These are phyloP conservation scores for Martiniozyma asiatica DNA, from an alignment of 1,139 yeast species.

Conservation along the genomic window DNA sequence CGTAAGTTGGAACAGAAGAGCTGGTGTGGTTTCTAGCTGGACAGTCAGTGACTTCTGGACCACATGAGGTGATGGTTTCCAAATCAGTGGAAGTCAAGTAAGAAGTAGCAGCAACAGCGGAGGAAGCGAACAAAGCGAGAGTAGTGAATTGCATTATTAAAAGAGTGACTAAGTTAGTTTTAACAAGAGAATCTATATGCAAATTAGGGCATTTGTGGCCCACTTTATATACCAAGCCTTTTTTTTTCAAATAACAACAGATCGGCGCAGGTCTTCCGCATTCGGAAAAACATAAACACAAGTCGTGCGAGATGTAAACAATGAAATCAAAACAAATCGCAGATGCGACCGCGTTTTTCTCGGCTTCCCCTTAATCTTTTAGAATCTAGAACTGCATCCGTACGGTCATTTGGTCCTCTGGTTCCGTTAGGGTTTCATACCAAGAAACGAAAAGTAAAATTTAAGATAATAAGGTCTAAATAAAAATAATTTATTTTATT, in stretches of 20 bases:
- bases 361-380: too few relatives aligned
- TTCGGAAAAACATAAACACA: neutral
- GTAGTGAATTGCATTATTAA: slow-evolving; percentile 15
- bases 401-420: too few relatives aligned
- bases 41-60: slow-evolving; percentile 10
- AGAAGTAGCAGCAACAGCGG: slow-evolving; percentile 13
- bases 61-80: slow-evolving; percentile 16
- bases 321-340: too few relatives aligned
- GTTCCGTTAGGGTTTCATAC: too few relatives aligned
- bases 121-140: slow-evolving; percentile 12
- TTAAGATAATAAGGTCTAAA: too few relatives aligned
- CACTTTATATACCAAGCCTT: slow-evolving; percentile 1
- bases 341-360: too few relatives aligned
- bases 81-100: slow-evolving; percentile 10
- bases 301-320: too few relatives aligned
- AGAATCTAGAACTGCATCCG: too few relatives aligned
- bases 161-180: slow-evolving; percentile 12
- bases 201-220: neutral
- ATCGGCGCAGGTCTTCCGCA: slow-evolving; percentile 1
- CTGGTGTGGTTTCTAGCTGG: slow-evolving; percentile 9
- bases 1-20: slow-evolving; percentile 10
- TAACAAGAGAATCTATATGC: neutral
- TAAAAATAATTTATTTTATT: too few relatives aligned
- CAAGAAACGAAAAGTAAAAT: too few relatives aligned
- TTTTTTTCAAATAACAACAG: slow-evolving; percentile 1